These are phyloP conservation scores for Solanum microdontum DNA, from an alignment of 257 asterid genomes.

Conservation along the genomic window DNA sequence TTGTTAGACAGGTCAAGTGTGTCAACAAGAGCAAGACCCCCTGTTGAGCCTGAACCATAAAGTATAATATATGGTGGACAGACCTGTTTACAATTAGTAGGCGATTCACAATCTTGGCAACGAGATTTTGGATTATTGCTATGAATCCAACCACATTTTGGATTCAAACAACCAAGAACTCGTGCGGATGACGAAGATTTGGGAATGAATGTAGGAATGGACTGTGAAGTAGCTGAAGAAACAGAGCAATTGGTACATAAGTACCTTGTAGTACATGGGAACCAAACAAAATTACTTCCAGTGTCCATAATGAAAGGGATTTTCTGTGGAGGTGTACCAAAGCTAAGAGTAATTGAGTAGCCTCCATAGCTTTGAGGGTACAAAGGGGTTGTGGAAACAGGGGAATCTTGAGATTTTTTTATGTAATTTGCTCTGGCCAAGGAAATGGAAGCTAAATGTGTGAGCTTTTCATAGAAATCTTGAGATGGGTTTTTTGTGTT, in stretches of 20 bases:
- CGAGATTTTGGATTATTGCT: constrained; percentile 24
- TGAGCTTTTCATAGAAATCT: constrained; percentile 41
- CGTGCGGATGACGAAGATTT: constrained; percentile 56
- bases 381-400: constrained; percentile 42
- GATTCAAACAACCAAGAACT: constrained; percentile 58
- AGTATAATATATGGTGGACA: constrained; percentile 80
- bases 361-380: constrained; percentile 66
- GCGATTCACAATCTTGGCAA: constrained; percentile 35
- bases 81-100: constrained; percentile 44
- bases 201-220: constrained; percentile 48
- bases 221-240: background rate
- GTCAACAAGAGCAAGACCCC: constrained; percentile 61
- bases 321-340: constrained; percentile 85
- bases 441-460: constrained; percentile 48
- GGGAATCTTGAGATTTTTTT: constrained; percentile 25
- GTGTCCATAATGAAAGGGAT: constrained; percentile 66
- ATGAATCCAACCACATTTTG: constrained; percentile 82
- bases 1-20: constrained; percentile 37
- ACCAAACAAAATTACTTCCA: constrained; percentile 78
- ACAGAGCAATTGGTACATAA: constrained; percentile 15
- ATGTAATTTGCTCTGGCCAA: constrained; percentile 71
- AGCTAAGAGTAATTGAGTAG: constrained; percentile 61
- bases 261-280: constrained; percentile 71
- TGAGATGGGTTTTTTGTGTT: constrained; percentile 27
- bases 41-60: constrained; percentile 73